Evolutionary conservation across 768 basidiomycete genomes (phyloP).

Genomic region (Mycena vulgaris): DNA sequence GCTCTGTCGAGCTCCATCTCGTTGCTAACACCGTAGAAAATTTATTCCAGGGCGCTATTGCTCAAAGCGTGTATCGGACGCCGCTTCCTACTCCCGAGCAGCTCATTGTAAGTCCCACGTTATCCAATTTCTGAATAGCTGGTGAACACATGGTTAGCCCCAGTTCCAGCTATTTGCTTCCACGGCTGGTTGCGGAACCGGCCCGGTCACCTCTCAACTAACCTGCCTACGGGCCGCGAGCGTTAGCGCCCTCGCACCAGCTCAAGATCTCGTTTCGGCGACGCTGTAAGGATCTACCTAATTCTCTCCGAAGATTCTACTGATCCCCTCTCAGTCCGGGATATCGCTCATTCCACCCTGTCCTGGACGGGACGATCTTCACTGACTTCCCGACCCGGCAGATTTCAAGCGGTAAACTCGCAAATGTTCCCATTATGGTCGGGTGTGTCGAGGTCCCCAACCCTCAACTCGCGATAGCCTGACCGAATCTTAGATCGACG

Average conservation of each 20-base stretch:
- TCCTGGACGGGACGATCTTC: conserved; percentile 68
- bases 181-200: conserved; percentile 64
- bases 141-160: conserved; percentile 50
- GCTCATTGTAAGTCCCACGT: conserved; percentile 58
- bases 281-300: conserved; percentile 4
- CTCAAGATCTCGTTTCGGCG: conserved; percentile 59
- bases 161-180: conserved; percentile 67
- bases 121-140: neutral
- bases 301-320: too few species aligned
- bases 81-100: conserved; percentile 68
- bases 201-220: conserved; percentile 53
- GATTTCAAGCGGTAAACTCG: conserved; percentile 62
- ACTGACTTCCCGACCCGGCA: conserved; percentile 64
- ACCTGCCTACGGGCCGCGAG: conserved; percentile 65
- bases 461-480: neutral
- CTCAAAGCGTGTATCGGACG: conserved; percentile 72
- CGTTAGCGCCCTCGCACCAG: conserved; percentile 66
- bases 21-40: conserved; percentile 57
- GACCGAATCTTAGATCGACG: conserved; percentile 56
- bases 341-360: conserved; percentile 67
- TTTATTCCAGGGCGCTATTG: conserved; percentile 71
- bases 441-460: conserved; percentile 58
- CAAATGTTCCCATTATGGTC: conserved; percentile 69
- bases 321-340: neutral
- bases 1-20: conserved; percentile 72